Base-by-base conservation (phyloP, 2,329 filamentous ascomycete species). In the Aspergillus brunneoviolaceus region DNA sequence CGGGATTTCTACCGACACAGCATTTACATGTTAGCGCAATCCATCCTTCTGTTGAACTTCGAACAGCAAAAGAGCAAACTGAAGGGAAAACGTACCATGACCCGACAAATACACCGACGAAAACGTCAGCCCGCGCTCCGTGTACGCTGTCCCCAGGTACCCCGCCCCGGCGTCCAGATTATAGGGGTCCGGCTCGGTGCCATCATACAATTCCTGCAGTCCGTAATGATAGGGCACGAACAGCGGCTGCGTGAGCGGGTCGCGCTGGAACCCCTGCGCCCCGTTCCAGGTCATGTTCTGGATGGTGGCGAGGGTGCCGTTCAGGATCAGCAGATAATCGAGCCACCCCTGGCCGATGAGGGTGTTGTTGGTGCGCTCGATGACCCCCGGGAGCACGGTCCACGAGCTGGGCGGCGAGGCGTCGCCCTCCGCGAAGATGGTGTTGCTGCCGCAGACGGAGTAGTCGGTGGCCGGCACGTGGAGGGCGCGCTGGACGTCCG, bases 211-310 rank as follows among this genome's bases (percentile, higher is more conserved):
- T 14, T 57, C 52, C 9, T 65, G 58, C 3, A 72, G 52, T 0
- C 60, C 62, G 48, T 61, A 69, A 65, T 88, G 85, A 70, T 85
- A 87, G 0, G 90, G 89, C 0, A 92, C 88, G 70, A 85, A 91
- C 64, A 92, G 87, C 2, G 87, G 85, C 55, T 86, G 82, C 1
- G 71, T 72, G 0, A 90, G 90, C 0, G 77, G 74, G 1, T 76
- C 73, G 1, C 74, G 71, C 64, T 87, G 84, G 79, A 94, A 93
- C 0, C 90, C 91, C 55, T 89, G 84, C 49, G 81, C 72, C 4
- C 89, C 90, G 59, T 85, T 85, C 86, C 87, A 94, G 0, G 89
- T 92, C 87, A 93, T 91, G 77, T 92, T 92, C 71, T 94, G 90
- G 60, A 93, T 87, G 1, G 84, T 83, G 6, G 91, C 78, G 1